Conservation (phyloP, 2,329 filamentous ascomycete species). For the Penicillium rolfsii region DNA sequence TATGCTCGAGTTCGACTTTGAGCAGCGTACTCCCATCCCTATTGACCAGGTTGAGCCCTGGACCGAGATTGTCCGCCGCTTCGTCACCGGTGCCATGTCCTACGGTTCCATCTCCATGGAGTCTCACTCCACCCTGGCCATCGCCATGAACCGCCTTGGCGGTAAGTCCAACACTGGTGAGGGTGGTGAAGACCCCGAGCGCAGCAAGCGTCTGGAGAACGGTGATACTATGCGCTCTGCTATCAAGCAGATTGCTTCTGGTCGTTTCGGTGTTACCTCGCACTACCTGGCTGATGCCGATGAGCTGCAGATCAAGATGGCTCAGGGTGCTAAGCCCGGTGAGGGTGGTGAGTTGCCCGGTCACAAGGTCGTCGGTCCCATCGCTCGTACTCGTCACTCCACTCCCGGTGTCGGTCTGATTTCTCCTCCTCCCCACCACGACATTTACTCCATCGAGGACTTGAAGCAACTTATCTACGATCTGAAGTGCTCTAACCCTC, state of each 20-base stretch:
- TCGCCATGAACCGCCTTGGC: constrained; percentile 95
- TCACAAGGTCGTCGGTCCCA: constrained; percentile 93
- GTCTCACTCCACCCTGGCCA: constrained; percentile 90
- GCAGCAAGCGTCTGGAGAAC: constrained; percentile 82
- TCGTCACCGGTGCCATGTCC: constrained; percentile 97
- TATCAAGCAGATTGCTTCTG: constrained; percentile 96
- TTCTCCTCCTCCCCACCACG: constrained; percentile 93
- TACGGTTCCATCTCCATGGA: constrained; percentile 99
- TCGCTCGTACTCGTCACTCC: constrained; percentile 92
- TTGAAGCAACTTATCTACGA: constrained; percentile 98
- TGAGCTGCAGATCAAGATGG: constrained; percentile 99
- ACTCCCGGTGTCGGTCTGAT: constrained; percentile 96
- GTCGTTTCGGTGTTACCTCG: constrained; percentile 93
- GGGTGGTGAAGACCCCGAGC: constrained; percentile 92
- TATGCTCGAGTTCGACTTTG: constrained; percentile 94
- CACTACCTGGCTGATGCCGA: constrained; percentile 94
- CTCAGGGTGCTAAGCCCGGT: constrained; percentile 95
- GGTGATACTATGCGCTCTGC: constrained; percentile 96
- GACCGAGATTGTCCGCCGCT: constrained; percentile 95
- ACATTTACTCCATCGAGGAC: constrained; percentile 98
- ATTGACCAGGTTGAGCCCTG: constrained; percentile 98
- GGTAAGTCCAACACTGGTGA: constrained; percentile 98
- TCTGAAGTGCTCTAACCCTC: constrained; percentile 92
- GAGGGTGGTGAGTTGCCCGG: constrained; percentile 96
- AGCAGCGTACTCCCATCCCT: constrained; percentile 79